Percentiles rank a stretch among this genome's conserved stretches.
These are phyloP conservation scores for Hypoxylon intermedium DNA, from an alignment of 495 filamentous ascomycete genomes.

Conservation along the genomic window DNA sequence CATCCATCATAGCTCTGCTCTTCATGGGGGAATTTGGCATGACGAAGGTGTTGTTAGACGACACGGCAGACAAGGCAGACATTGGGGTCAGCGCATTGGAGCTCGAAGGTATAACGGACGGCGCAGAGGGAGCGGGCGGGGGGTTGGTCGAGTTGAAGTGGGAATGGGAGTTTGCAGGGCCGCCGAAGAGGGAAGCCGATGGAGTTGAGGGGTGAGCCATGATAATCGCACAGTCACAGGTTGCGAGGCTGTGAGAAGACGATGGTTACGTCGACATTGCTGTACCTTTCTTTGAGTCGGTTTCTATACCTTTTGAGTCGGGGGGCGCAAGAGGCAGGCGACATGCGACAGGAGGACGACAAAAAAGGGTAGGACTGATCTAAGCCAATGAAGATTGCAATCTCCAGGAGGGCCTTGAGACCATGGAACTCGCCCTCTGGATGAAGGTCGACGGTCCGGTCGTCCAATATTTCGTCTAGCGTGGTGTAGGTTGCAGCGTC, in stretches of 20 bases:
- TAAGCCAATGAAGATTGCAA: conserved; percentile 25
- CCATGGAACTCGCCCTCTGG: neutral
- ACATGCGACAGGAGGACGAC: conserved; percentile 1
- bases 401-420: conserved; percentile 21
- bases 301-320: conserved; percentile 15
- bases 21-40: conserved; percentile 82
- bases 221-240: conserved; percentile 4
- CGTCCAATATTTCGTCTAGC: conserved; percentile 19
- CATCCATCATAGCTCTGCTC: conserved; percentile 66
- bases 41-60: conserved; percentile 79
- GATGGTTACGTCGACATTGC: conserved; percentile 33
- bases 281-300: too few species aligned
- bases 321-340: conserved; percentile 8
- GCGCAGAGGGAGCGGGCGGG: conserved; percentile 34
- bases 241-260: conserved; percentile 1
- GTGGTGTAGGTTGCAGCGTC: neutral
- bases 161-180: conserved; percentile 10
- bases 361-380: conserved; percentile 2
- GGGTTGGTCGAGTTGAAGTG: conserved; percentile 16
- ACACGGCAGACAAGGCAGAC: conserved; percentile 56
- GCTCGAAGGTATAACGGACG: conserved; percentile 33
- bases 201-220: conserved; percentile 39
- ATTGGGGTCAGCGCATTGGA: conserved; percentile 52
- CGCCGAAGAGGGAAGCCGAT: conserved; percentile 40
- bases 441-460: neutral